Percentiles rank a stretch among this genome's conserved stretches.
Conservation (phyloP, 1,284 basidiomycete genomes). For the Papiliotrema laurentii region DNA sequence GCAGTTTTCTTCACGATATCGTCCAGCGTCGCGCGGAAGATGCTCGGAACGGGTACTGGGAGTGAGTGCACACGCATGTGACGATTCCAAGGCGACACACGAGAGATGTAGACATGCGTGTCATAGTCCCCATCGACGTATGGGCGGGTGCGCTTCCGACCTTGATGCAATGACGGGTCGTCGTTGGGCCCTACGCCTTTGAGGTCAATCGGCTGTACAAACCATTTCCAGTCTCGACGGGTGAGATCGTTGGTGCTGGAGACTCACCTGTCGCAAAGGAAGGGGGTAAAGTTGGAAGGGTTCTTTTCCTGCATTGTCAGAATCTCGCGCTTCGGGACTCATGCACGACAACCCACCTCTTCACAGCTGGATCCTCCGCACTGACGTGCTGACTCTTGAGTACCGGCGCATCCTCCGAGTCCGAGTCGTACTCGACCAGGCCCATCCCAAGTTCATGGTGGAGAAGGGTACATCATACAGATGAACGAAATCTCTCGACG, state of each 20-base stretch:
- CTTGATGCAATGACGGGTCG: slow-evolving; percentile 40
- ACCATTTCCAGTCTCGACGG: neutral
- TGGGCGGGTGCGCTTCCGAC: slow-evolving; percentile 37
- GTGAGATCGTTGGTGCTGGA: no score
- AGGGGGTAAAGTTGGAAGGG: neutral
- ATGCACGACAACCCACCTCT: no score
- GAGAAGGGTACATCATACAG: no score
- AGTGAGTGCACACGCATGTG: neutral
- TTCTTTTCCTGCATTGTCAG: neutral
- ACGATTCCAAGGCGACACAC: no score
- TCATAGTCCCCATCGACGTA: slow-evolving; percentile 46
- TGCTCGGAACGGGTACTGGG: slow-evolving; percentile 12
- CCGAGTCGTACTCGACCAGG: neutral
- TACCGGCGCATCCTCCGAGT: neutral
- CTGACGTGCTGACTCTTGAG: neutral
- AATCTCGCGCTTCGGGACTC: no score
- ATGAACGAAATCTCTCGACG: no score
- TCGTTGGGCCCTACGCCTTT: slow-evolving; percentile 13
- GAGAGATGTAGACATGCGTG: slow-evolving; percentile 40
- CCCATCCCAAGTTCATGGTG: slow-evolving; percentile 1
- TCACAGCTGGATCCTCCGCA: no score
- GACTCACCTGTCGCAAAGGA: neutral
- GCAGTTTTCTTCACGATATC: no score
- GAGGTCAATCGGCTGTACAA: neutral
- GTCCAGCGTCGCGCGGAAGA: no score